Base-by-base conservation (phyloP, 768 basidiomycete species). In the Tricholoma saponaceum region DNA sequence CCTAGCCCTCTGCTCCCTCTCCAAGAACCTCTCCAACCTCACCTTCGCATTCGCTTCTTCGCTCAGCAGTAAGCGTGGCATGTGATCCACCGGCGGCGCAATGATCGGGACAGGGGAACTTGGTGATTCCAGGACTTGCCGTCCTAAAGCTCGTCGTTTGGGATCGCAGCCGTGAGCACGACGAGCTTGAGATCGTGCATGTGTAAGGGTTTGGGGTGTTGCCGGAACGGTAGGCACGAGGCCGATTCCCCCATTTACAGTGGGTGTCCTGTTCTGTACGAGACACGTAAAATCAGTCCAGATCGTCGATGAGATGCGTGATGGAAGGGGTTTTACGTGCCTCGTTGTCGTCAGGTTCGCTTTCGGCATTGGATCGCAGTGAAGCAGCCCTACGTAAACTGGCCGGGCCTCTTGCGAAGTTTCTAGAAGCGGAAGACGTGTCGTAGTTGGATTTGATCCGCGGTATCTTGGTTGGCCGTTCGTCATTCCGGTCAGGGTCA, bases 71-170 rank as follows among this genome's bases (percentile, higher is more conserved):
- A 70, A 58, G 23, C 68, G 64, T 7, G 72, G 65, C 6, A 68
- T 61, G 56, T 76, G 68, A 9, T 70, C 70, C 2, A 63, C 51
- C 0, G 84, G 82, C 1, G 84, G 84, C 4, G 83, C 83, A 13
- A 86, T 80, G 54, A 84, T 75, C 0, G 84, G 84, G 0, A 84
- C 76, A 26, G 37, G 55, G 22, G 55, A 55, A 46, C 10, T 58
- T 22, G 3, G 18, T 55, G 33, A 22, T n/a, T n/a, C 20, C 37
- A 10, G 16, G 26, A 9, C 23, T 35, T 10, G 18, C 22, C 25
- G 30, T n/a, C 18, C 23, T n/a, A 26, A n/a, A 2, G 7, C 26
- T n/a, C 20, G n/a, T 10, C 18, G 44, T 50, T 18, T 30, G 16
- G 9, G 47, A 50, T 18, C 16, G 16, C 16, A 5, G 16, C 9